Conservation (phyloP, 306 rosid genomes). For the Gastrolobium bilobum region DNA sequence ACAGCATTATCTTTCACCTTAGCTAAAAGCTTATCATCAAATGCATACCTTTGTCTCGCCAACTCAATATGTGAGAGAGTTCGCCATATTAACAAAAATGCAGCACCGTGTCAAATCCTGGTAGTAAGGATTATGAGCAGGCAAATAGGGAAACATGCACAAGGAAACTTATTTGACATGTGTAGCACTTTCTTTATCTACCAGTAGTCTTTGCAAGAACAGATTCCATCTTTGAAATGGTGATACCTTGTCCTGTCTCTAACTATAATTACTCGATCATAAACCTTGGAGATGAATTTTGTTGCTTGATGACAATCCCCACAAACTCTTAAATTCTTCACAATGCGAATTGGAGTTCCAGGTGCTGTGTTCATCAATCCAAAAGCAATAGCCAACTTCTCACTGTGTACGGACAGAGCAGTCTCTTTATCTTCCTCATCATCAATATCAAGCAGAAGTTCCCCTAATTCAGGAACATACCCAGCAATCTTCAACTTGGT, state of each 20-base stretch:
- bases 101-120: neutral
- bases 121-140: neutral
- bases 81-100: neutral
- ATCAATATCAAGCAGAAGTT: constrained; percentile 59
- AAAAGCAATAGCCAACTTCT: constrained; percentile 70
- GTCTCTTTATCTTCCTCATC: constrained; percentile 72
- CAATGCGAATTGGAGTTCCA: constrained; percentile 65
- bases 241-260: constrained; percentile 67
- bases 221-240: constrained; percentile 62
- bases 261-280: constrained; percentile 59
- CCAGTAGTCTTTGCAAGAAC: constrained; percentile 72
- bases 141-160: neutral
- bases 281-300: constrained; percentile 63
- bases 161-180: neutral
- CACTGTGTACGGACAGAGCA: constrained; percentile 63
- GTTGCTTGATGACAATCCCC: constrained; percentile 66
- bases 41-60: neutral
- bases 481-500: constrained; percentile 60
- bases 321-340: constrained; percentile 69
- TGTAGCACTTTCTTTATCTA: constrained; percentile 38
- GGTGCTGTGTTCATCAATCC: constrained; percentile 63
- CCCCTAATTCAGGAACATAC: constrained; percentile 60
- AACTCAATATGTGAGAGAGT: constrained; percentile 18
- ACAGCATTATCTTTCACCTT: neutral
- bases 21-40: neutral